Percentiles rank a stretch among this genome's conserved stretches.
Conservation (phyloP, 2,329 filamentous ascomycete species). For the Escovopsis sp. region DNA sequence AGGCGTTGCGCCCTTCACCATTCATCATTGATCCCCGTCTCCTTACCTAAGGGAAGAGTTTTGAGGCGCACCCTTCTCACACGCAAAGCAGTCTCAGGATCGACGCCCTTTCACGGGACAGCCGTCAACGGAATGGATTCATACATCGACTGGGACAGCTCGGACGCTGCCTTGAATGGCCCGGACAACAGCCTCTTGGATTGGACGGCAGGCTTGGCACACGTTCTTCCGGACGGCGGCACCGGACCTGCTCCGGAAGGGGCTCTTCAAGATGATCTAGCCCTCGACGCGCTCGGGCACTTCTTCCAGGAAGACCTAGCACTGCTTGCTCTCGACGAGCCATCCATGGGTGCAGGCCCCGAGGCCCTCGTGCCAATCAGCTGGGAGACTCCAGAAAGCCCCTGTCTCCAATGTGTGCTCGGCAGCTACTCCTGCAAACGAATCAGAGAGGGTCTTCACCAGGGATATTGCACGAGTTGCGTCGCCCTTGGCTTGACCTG, state of each 20-base stretch:
- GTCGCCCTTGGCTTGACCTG: conserved; percentile 44
- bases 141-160: conserved; percentile 48
- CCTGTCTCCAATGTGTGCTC: conserved; percentile 37
- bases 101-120: conserved; percentile 7
- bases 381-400: conserved; percentile 29
- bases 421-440: conserved; percentile 45
- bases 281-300: conserved; percentile 44
- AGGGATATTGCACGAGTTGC: conserved; percentile 47
- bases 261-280: conserved; percentile 43
- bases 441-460: conserved; percentile 43
- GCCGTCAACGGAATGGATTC: conserved; percentile 41
- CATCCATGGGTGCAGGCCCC: neutral
- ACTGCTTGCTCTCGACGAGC: neutral
- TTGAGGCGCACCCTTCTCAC: conserved; percentile 3
- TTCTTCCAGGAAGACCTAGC: conserved; percentile 25
- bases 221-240: conserved; percentile 20
- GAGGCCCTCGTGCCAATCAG: conserved; percentile 5
- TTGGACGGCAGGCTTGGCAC: conserved; percentile 18
- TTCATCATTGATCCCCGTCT: neutral
- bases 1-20: too few relatives aligned
- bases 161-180: conserved; percentile 23
- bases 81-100: too few relatives aligned
- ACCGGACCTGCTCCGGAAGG: conserved; percentile 41
- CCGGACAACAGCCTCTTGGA: conserved; percentile 17
- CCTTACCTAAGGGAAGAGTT: neutral